Base-by-base conservation (phyloP, 176 grass and related monocot species). In the Oryza brachyantha region DNA sequence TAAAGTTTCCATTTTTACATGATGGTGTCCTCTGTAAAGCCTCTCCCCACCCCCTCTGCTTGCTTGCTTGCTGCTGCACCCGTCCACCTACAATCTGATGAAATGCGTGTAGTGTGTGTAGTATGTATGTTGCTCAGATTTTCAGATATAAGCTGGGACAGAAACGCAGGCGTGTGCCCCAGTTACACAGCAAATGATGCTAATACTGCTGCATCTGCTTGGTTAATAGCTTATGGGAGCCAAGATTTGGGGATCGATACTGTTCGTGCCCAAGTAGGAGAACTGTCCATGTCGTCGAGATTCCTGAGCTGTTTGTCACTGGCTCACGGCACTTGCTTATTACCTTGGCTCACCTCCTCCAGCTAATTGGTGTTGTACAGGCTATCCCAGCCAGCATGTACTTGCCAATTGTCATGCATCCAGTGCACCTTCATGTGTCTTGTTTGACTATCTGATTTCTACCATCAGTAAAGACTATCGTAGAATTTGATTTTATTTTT, bases 1-100 rank as follows among this genome's bases (percentile, higher is more conserved):
- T 68, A 67, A 68, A 84, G 80, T 83, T 84, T 82, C 79, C 28
- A 13, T 42, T 70, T 72, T 14, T 13, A 68, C 43, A 82, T 82
- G 72, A 87, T 73, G 66, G 19, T 83, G 85, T 78, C 71, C 34
- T 66, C 85, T 64, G 40, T 22, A 14, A 70, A 42, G 48, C 26
- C 72, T 61, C 38, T 22, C 13, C 37, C 2, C 37, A 8, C 41
- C 10, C 10, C 41, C 12, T 43, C 41, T 13, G 41, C 11, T 27
- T 35, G 5, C 14, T 65, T 6, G 69, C 28, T 28, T 28, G 21
- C 36, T 45, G 38, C 68, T 43, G n/a, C 66, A 22, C 48, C 14
- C 60, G 14, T 66, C 42, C 29, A 66, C 4, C 38, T 7, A 50
- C 17, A 40, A 27, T 29, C 31, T 52, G 5, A 3, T 52, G 5